These are phyloP conservation scores for Heritiera littoralis DNA, from an alignment of 345 rosid genomes.

Conservation along the genomic window DNA sequence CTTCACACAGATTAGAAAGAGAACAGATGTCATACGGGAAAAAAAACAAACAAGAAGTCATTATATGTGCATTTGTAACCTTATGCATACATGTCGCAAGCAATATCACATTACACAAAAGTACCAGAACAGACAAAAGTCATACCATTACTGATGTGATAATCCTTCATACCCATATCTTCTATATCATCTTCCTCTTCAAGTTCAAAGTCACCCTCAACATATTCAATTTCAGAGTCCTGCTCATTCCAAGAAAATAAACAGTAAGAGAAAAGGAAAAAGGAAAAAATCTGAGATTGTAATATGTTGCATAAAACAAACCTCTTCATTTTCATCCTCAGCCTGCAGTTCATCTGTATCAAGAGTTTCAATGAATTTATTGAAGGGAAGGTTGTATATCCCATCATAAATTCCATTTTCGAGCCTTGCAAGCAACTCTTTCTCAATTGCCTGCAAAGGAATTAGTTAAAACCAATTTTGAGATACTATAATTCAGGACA, in stretches of 20 bases:
- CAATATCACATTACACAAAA: slow-evolving; percentile 2
- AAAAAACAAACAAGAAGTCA: background rate
- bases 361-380: slow-evolving; percentile 48
- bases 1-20: background rate
- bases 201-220: slow-evolving; percentile 75
- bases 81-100: background rate
- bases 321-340: slow-evolving; percentile 60
- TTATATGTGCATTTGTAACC: slow-evolving; percentile 5
- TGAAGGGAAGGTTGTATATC: slow-evolving; percentile 64
- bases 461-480: slow-evolving; percentile 15
- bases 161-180: slow-evolving; percentile 52
- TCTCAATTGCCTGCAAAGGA: slow-evolving; percentile 70
- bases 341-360: slow-evolving; percentile 40
- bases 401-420: slow-evolving; percentile 66
- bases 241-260: slow-evolving; percentile 34
- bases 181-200: slow-evolving; percentile 93
- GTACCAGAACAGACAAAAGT: background rate
- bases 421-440: slow-evolving; percentile 79
- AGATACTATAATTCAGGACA: slow-evolving; percentile 10
- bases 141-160: slow-evolving; percentile 42
- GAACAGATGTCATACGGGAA: background rate
- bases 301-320: slow-evolving; percentile 20
- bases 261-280: background rate
- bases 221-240: slow-evolving; percentile 74
- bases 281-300: background rate